Evolutionary conservation across 371 early-diverging fungal species (phyloP), one percentile per base, ranked within the genome.

Genomic region (Blakeslea trispora): DNA sequence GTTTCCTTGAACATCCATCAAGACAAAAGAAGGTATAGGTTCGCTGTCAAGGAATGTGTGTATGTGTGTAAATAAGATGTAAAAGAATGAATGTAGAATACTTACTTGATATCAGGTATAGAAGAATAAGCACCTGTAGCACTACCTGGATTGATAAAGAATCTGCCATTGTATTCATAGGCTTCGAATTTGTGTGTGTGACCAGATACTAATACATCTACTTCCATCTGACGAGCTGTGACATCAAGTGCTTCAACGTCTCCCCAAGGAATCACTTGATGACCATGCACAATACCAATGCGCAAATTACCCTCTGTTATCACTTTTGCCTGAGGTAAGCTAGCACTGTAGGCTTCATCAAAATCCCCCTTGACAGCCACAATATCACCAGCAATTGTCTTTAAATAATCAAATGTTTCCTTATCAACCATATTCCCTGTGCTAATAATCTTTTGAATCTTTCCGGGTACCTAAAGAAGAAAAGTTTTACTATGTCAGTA

Each of bases 131-230:
- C 93, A 35, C 97, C 98, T 0, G 98, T 97, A 9, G 94, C 94
- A 41, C 90, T 89, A 19, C 98, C 98, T 11, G 98, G 98, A 64
- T 96, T 94, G 42, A 96, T 84, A 68, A 91, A 97, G 64, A 94
- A 93, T 60, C 89, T 71, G 17, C 92, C 93, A 50, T 95, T 91
- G 48, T 82, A 80, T 74, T 95, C 96, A 71, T 83, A 92, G 15
- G 93, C 94, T 67, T 94, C 93, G 49, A 95, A 93, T 45, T 81
- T 72, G 70, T 94, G 94, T 2, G 96, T 94, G 53, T 93, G 89
- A 5, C 97, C 97, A 1, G 84, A 79, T 9, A 95, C 72, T 39
- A 97, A 70, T 18, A 97, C 85, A 58, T 97, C 97, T 17, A 93
- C 96, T 51, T 93, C 92, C 85, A 96, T 86, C 59, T 91, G 90